Base-by-base conservation (phyloP, 1,284 basidiomycete genomes). In the Ceratorhiza oryzae-sativae region DNA sequence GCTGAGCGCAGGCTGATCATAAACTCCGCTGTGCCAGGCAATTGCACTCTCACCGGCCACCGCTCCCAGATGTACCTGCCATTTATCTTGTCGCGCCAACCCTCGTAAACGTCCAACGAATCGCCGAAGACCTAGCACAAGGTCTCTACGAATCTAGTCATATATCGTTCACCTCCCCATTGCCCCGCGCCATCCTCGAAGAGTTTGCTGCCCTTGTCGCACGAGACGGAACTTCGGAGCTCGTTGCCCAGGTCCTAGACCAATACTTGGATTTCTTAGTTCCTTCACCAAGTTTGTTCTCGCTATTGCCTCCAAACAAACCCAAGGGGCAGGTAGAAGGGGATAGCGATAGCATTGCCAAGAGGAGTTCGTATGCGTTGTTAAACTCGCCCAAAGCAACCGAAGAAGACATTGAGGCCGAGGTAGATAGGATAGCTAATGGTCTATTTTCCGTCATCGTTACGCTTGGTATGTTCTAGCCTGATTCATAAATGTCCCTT, bases 251-350 rank as follows among this genome's bases (percentile, higher is more conserved):
- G 83, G 91, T 98, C 27, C 86, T 95, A 65, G 95, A 98, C 80
- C 97, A 99, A 82, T 98, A 98, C 79, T 86, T 99, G 36, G 97
- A 97, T 74, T 99, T 98, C 81, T 91, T 99, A 72, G 88, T 95
- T 0, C 96, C 97, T 41, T 97, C 96, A 1, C 89, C 93, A 0
- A 94, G 91, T n/a, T 84, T 99, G 18, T 99, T 99, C 82, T 97
- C 95, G 41, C 85, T 98, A 4, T 82, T 98, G 3, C 90, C 89
- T 0, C 81, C 81, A 2, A 39, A 30, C 30, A 67, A 55, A 36
- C n/a, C 63, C 12, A 49, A 81, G 75, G 78, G 80, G 4, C 78
- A 79, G 20, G 72, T 82, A 9, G 60, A 72, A 51, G 62, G 58
- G 65, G 45, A 79, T 79, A 62, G 78, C 81, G 49, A 77, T 81